Evolutionary conservation across 2,329 filamentous ascomycete genomes (phyloP), one percentile per base, ranked within the genome.

Genomic region (Monosporascus sp.): DNA sequence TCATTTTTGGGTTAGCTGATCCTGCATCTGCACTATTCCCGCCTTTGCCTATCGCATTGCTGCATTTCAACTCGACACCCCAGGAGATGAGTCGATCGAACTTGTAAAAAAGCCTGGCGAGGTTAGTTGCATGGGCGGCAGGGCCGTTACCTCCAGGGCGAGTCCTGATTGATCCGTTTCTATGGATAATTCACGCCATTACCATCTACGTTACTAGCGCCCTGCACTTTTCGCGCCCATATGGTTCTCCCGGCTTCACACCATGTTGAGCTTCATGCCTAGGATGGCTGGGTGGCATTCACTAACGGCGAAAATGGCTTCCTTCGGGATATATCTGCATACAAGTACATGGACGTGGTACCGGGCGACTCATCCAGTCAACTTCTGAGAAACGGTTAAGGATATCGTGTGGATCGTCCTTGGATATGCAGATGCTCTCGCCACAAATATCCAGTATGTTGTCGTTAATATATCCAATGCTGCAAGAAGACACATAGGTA

Each of bases 31-130:
- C 61, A 60, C 53, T 49, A 51, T 50, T 51, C 56, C 55, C 37
- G 37, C 58, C 20, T 58, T 53, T 48, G 45, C 58, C 58, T 60
- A 60, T 56, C 45, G 55, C 58, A 48, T 55, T 49, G 54, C 56
- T 57, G 48, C 51, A 56, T 65, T 63, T 58, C 61, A 54, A 58
- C 56, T 55, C 60, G 59, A 57, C 59, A 50, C 55, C 62, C 62
- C 44, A 51, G 51, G 50, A 51, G 52, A 55, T 58, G 56, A 57
- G 58, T 59, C 55, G 57, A 59, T 60, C 55, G 54, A 58, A 53
- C 40, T 50, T 54, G 43, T 24, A 46, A n/a, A n/a, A n/a, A n/a
- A 46, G 24, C 20, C 43, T 46, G 43, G 43, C 24, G n/a, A 46
- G 20, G 20, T 46, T 46, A 46, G 43, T 46, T 46, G 43, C 43